Evolutionary conservation across 2,329 filamentous ascomycete genomes (phyloP).

Genomic region (Graphilbum sp.): DNA sequence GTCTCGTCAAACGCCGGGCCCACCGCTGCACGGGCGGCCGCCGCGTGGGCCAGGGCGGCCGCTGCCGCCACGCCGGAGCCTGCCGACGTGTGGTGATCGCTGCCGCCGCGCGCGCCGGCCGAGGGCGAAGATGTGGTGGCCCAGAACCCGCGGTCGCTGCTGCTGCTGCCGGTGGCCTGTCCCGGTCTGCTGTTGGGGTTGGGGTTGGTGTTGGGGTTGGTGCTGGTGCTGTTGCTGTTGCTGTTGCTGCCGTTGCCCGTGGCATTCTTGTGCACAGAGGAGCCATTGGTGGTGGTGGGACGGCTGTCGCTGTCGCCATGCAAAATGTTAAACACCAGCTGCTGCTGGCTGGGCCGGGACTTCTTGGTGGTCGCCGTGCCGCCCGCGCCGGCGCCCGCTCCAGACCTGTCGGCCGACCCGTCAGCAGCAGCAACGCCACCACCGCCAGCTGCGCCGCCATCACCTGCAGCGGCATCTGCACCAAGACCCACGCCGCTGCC

Average conservation of each 20-base stretch:
- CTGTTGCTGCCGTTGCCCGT: not conserved
- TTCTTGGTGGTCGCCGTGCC: not conserved
- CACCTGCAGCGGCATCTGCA: not conserved
- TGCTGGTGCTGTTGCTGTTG: no score
- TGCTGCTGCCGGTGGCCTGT: no score
- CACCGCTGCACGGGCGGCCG: slow-evolving; percentile 3
- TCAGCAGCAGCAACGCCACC: not conserved
- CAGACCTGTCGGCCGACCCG: not conserved
- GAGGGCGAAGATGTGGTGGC: not conserved
- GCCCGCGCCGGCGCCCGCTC: not conserved
- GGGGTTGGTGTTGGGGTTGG: no score
- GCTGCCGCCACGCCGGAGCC: slow-evolving; percentile 6
- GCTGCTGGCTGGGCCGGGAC: slow-evolving; percentile 4
- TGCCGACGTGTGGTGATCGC: no score
- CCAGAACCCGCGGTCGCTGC: not conserved
- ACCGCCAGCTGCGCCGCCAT: not conserved
- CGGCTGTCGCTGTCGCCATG: slow-evolving; percentile 3
- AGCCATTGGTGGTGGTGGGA: not conserved
- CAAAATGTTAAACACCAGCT: slow-evolving; percentile 7
- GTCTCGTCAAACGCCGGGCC: not conserved
- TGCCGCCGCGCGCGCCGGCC: not conserved
- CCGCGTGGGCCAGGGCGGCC: slow-evolving; percentile 7
- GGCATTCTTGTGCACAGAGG: no score
- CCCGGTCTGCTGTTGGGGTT: not conserved
- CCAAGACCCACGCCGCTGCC: no score